Base-by-base conservation (phyloP, 129 eudicot species). In the Pittosporum tobira region DNA sequence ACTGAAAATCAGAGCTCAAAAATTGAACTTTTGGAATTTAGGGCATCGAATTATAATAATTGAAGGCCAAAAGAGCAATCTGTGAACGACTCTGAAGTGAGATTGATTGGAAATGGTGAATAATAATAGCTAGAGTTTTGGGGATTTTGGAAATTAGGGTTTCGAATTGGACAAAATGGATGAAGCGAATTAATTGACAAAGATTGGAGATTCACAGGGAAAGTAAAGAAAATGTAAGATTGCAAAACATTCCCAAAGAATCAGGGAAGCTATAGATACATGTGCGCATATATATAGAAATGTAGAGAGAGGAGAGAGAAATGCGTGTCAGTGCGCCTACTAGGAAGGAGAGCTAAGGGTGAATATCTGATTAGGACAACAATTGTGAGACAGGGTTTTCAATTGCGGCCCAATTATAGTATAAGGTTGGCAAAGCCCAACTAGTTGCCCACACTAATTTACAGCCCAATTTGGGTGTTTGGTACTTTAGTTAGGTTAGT, bases 201-300 rank as follows among this genome's bases (percentile, higher is more conserved):
- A 69, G 55, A 30, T 40, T 44, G 36, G 18, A 73, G 73, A 73
- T 45, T 34, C 51, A 37, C 21, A 61, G 34, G 15, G 55, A 3
- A 48, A 5, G 31, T 40, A 59, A 59, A n/a, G 23, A 11, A 14
- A 27, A 24, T 23, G 36, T n/a, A n/a, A n/a, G n/a, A n/a, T n/a
- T n/a, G n/a, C n/a, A 21, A 61, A 15, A 45, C 45, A 61, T 45
- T 61, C 54, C 43, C 19, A 7, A 8, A 10, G 22, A 60, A 1
- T 27, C 50, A 51, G 21, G 16, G 45, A 42, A 40, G 50, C n/a
- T 58, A 12, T 40, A n/a, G 40, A 23, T 64, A 57, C 54, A 44
- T 21, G 27, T 28, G 22, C 34, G 4, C 14, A 49, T 21, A 15
- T 28, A 0, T 69, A 11, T 69, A 28, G 23, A 22, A 36, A 9